phyloP scores from a whole-genome alignment of 192 early-diverging fungal genomes.

The Spizellomyces punctatus region DNA sequence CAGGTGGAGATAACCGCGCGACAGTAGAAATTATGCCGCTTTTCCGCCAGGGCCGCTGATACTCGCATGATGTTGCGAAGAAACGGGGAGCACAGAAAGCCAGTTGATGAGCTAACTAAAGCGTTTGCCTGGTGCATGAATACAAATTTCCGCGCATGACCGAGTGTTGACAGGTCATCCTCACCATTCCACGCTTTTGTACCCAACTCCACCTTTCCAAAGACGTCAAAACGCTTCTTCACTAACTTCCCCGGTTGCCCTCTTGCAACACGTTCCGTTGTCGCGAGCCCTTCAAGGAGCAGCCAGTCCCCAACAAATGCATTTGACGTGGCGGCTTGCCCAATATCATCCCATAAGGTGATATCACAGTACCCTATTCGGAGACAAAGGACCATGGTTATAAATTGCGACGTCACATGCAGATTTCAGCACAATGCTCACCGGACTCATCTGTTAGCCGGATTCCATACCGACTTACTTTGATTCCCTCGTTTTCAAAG shows the following conservation, averaged over 20 bases:
- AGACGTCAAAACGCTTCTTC: conserved; percentile 7
- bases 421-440: background rate
- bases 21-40: background rate
- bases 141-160: background rate
- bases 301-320: conserved; percentile 10
- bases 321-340: background rate
- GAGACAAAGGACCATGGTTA: background rate
- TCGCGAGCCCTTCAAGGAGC: conserved; percentile 1
- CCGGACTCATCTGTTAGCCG: conserved; percentile 3
- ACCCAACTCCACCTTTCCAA: conserved; percentile 7
- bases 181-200: conserved; percentile 16
- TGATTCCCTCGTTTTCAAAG: background rate
- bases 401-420: background rate
- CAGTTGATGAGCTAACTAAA: background rate
- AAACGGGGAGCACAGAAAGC: conserved; percentile 6
- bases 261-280: background rate
- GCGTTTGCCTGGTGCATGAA: background rate
- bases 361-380: conserved; percentile 2
- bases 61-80: background rate
- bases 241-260: too few species aligned
- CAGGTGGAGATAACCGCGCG: background rate
- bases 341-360: conserved; percentile 20
- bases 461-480: conserved; percentile 7
- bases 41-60: background rate
- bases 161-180: background rate